Evolutionary conservation across 2,329 filamentous ascomycete species (phyloP).

Genomic region (Rhinocladiella similis): DNA sequence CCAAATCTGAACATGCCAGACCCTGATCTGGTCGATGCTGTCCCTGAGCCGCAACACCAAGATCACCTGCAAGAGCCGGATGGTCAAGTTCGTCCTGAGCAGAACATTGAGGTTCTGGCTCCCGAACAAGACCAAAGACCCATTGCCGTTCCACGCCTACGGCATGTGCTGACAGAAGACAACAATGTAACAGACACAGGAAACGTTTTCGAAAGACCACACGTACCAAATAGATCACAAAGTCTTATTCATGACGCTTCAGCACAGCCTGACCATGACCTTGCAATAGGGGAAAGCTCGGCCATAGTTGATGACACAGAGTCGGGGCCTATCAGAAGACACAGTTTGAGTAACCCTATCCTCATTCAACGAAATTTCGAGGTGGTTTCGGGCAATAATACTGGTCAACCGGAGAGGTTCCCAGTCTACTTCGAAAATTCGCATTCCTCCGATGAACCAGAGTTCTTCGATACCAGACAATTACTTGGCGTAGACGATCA

Average conservation of each 20-base stretch:
- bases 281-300: conserved; percentile 5
- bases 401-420: not conserved
- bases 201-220: conserved; percentile 12
- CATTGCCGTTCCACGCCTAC: conserved; percentile 15
- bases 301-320: conserved; percentile 6
- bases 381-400: not conserved
- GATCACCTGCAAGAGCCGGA: conserved; percentile 9
- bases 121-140: conserved; percentile 5
- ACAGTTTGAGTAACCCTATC: conserved; percentile 15
- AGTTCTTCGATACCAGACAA: not conserved
- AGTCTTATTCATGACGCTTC: conserved; percentile 12
- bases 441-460: not conserved
- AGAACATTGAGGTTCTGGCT: not conserved
- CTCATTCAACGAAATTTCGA: conserved; percentile 10
- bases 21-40: conserved; percentile 49
- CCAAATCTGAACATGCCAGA: conserved; percentile 82
- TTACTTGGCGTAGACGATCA: not conserved
- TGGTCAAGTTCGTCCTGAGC: not conserved
- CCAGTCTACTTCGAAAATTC: not conserved
- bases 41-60: conserved; percentile 11
- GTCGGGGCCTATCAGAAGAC: conserved; percentile 8
- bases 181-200: conserved; percentile 32
- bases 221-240: conserved; percentile 16
- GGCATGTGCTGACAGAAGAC: conserved; percentile 35
- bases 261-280: not conserved